phyloP scores from a whole-genome alignment of 805 yeast genomes.

The Cyberlindnera maclurae region DNA sequence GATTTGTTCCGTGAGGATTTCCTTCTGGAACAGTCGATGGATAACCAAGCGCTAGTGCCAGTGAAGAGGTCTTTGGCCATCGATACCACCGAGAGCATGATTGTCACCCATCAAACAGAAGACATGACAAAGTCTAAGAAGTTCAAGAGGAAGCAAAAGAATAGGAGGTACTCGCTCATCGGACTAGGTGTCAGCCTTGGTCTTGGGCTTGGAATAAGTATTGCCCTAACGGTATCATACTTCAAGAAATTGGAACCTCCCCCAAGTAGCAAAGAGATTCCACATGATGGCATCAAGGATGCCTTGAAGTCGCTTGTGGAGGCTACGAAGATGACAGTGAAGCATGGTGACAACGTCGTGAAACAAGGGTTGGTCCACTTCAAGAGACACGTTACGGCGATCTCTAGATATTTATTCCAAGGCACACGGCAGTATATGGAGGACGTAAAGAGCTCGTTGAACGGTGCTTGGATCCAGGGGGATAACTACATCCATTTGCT shows the following conservation, averaged over 20 bases:
- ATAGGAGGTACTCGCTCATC: constrained; percentile 7
- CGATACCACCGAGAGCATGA: constrained; percentile 5
- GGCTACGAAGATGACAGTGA: not conserved
- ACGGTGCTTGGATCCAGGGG: not conserved
- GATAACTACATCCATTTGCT: not conserved
- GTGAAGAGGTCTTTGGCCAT: not conserved
- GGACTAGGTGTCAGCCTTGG: constrained; percentile 19
- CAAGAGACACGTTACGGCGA: constrained; percentile 5
- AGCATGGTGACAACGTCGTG: not conserved
- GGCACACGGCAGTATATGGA: constrained; percentile 3
- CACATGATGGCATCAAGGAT: not conserved
- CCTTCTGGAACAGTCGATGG: constrained; percentile 6
- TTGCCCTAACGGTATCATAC: constrained; percentile 13
- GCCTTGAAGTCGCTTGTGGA: constrained; percentile 1
- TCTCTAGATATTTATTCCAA: constrained; percentile 9
- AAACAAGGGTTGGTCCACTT: constrained; percentile 3
- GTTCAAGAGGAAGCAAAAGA: constrained; percentile 5
- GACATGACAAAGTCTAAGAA: constrained; percentile 12
- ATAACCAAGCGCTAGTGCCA: not conserved
- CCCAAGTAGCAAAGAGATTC: not conserved
- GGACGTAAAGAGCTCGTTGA: constrained; percentile 5
- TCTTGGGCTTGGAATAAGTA: constrained; percentile 20
- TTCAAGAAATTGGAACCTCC: constrained; percentile 1
- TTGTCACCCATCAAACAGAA: constrained; percentile 11
- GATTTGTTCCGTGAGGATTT: constrained; percentile 17